Evolutionary conservation across 257 asterid species (phyloP), one percentile per base, ranked within the genome.

Genomic region (Ilex aquifolium): DNA sequence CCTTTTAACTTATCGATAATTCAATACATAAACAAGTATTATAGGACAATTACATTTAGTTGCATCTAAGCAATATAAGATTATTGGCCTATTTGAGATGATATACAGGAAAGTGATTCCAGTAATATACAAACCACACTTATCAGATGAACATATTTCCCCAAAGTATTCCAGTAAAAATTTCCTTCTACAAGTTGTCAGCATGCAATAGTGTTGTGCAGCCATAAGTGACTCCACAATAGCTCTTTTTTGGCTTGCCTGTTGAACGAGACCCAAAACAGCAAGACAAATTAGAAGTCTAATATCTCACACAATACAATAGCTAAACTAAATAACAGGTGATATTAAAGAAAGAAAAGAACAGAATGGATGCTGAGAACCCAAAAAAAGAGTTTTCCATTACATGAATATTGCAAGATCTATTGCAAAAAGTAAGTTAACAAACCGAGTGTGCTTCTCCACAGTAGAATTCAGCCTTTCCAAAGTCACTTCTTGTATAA

Each of bases 141-240:
- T 74, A 66, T 77, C 82, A 44, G 77, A 71, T 58, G 75, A 65
- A 73, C 54, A 67, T 44, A 67, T 78, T 69, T 88, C 92, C 50
- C 96, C 96, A 70, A 91, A 91, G 77, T 91, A 91, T 68, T 82
- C 87, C 72, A 91, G 79, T 72, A 91, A 76, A 85, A 61, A 88
- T 73, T 86, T 85, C 79, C 98, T 84, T 82, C 98, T 83, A 81
- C 98, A 91, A 63, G 86, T 80, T 81, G 96, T 76, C 78, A 71
- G 80, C 79, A 73, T 73, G 83, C 95, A 91, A 68, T 81, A 91
- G 68, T 68, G 90, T 66, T 83, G 90, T 44, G 98, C 98, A 32
- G 92, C 87, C 53, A 57, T 63, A 73, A 81, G 79, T 61, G 98
- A 85, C 78, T 88, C 95, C 83, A 83, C 40, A 72, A 88, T 85